Base-by-base conservation (phyloP, 2,329 filamentous ascomycete species). In the Xylaria sp. region DNA sequence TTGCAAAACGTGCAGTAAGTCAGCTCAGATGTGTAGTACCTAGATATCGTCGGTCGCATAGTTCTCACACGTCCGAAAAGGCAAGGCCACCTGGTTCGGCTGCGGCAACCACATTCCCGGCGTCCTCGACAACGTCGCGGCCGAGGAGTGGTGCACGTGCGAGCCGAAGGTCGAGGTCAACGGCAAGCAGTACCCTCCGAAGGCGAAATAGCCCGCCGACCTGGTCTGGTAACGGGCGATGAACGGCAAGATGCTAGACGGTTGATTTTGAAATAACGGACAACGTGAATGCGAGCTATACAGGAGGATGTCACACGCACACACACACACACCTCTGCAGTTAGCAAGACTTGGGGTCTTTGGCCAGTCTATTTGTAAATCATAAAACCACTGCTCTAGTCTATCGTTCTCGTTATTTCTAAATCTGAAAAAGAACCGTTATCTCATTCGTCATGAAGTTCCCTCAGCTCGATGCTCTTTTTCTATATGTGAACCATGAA, bases 121-220 rank as follows among this genome's bases (percentile, higher is more conserved):
- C 16, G 86, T 90, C 63, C 82, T 91, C 76, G 82, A 86, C 68
- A 65, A 69, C 21, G 69, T 90, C 40, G 78, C 84, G 4, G 72
- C 76, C 34, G 71, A 76, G 5, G 77, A 89, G 39, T 82, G 86
- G 72, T 91, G 88, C 75, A 76, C 74, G 20, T 91, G 88, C 68
- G 75, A 79, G 63, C 87, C 87, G 22, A 82, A 82, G 67, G 75
- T 89, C 58, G 80, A 85, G 66, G 75, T 77, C 39, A 79, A 83
- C 50, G 85, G 84, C 42, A 82, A 81, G 64, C 64, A 79, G 65
- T 90, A 89, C 65, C 87, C 87, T 54, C 86, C 86, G 22, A 87
- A 82, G 79, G 85, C 78, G 4, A 65, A 61, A 54, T 63, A 52
- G 34, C 18, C 40, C 49, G 37, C 19, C 39, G 19, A n/a, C n/a